These are phyloP conservation scores for Thalassiosira profunda DNA, from an alignment of 108 stramenopile genomes.

Conservation along the genomic window DNA sequence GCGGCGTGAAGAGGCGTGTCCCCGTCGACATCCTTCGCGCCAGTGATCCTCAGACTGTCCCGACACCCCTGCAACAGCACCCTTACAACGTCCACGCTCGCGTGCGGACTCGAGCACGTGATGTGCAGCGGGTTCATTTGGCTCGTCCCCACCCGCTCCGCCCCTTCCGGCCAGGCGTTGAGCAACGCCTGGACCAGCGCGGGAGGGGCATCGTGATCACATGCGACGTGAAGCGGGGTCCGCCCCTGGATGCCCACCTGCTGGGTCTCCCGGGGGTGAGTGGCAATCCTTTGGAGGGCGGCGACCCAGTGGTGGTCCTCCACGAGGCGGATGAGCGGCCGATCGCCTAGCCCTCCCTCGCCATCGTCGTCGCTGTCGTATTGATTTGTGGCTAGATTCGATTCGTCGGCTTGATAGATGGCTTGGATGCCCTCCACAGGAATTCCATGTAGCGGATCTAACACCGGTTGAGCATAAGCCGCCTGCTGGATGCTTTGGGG, in stretches of 20 bases:
- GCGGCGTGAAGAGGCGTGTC: conserved; percentile 75
- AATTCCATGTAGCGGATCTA: conserved; percentile 4
- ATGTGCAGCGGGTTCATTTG: conserved; percentile 77
- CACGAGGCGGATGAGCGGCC: conserved; percentile 30
- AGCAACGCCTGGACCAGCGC: conserved; percentile 54
- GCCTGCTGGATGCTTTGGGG: neutral
- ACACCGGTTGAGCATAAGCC: neutral
- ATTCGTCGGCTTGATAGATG: neutral
- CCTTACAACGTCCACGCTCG: conserved; percentile 58
- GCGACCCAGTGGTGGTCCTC: conserved; percentile 62
- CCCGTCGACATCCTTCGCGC: conserved; percentile 67
- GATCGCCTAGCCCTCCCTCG: conserved; percentile 12
- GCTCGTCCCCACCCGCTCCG: conserved; percentile 57
- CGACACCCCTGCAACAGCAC: conserved; percentile 48
- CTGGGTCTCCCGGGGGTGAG: conserved; percentile 46
- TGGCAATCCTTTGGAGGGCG: conserved; percentile 46
- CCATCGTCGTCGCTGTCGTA: conserved; percentile 7
- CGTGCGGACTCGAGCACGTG: conserved; percentile 64
- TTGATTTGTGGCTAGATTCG: neutral
- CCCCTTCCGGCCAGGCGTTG: conserved; percentile 61
- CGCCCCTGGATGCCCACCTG: conserved; percentile 59
- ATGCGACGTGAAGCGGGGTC: conserved; percentile 65
- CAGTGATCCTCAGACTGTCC: conserved; percentile 31
- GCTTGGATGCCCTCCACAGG: neutral
- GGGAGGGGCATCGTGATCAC: conserved; percentile 72